A percentile compares a stretch with the other conserved stretches of the same genome.
phyloP scores from a whole-genome alignment of 371 early-diverging fungal species.

The Cokeromyces recurvatus region DNA sequence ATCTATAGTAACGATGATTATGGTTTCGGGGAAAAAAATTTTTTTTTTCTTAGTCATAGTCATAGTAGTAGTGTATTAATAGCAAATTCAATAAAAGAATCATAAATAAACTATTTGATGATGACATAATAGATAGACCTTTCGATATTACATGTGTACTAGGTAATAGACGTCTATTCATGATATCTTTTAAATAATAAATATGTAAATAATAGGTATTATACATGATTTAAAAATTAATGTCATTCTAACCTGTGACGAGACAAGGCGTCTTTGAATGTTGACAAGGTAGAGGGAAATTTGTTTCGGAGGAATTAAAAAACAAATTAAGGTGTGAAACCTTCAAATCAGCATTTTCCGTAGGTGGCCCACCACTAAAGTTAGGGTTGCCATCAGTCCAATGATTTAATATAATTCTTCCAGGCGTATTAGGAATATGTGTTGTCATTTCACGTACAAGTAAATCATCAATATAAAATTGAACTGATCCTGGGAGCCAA shows the following conservation, averaged over 20 bases:
- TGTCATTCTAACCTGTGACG: constrained; percentile 14
- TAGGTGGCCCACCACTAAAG: constrained; percentile 30
- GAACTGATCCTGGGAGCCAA: constrained; percentile 30
- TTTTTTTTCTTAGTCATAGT: too few relatives aligned
- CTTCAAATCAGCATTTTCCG: constrained; percentile 17
- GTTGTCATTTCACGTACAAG: constrained; percentile 21
- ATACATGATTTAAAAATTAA: too few relatives aligned
- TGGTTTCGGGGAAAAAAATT: too few relatives aligned
- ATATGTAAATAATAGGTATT: too few relatives aligned
- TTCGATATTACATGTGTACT: constrained; percentile 1
- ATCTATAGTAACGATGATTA: too few relatives aligned
- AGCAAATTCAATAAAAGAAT: too few relatives aligned
- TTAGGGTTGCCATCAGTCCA: constrained; percentile 47
- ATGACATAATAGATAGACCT: too few relatives aligned
- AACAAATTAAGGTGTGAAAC: constrained; percentile 35
- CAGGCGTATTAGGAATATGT: constrained; percentile 31
- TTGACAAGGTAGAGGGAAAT: neutral
- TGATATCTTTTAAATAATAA: constrained; percentile 21
- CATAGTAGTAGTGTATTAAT: too few relatives aligned
- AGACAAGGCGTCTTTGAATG: constrained; percentile 15
- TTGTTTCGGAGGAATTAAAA: constrained; percentile 32
- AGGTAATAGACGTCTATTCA: constrained; percentile 14
- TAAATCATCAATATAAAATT: constrained; percentile 30
- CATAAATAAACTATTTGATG: too few relatives aligned
- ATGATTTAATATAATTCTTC: constrained; percentile 34